phyloP scores from a whole-genome alignment of 768 basidiomycete species.

The Gautieria morchelliformis region DNA sequence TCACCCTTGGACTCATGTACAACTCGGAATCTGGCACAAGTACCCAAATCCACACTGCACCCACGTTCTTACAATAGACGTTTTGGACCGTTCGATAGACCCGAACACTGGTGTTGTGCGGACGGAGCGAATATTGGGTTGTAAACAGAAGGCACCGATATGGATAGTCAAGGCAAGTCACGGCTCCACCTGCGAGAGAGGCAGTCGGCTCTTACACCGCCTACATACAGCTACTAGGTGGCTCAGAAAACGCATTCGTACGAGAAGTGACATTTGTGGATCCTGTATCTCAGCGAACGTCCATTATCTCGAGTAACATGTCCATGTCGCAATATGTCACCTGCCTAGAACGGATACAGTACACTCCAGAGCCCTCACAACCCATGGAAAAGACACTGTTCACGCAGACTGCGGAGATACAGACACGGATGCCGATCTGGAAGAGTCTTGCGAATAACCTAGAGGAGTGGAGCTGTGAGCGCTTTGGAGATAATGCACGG shows the following conservation, averaged over 20 bases:
- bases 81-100: slow-evolving; percentile 76
- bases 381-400: slow-evolving; percentile 53
- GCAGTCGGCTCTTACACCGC: background rate
- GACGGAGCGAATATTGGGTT: slow-evolving; percentile 83
- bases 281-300: slow-evolving; percentile 68
- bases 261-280: slow-evolving; percentile 92
- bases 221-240: slow-evolving; percentile 65
- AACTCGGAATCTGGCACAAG: slow-evolving; percentile 91
- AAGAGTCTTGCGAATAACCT: slow-evolving; percentile 71
- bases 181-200: background rate
- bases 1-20: slow-evolving; percentile 85
- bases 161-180: slow-evolving; percentile 86
- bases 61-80: slow-evolving; percentile 82
- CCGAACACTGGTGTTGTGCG: slow-evolving; percentile 79
- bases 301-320: slow-evolving; percentile 87
- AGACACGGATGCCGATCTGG: slow-evolving; percentile 75
- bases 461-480: slow-evolving; percentile 77
- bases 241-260: slow-evolving; percentile 89
- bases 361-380: slow-evolving; percentile 51
- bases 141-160: slow-evolving; percentile 82
- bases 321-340: slow-evolving; percentile 91
- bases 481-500: slow-evolving; percentile 89
- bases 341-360: slow-evolving; percentile 84
- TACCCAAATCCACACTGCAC: slow-evolving; percentile 91
- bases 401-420: slow-evolving; percentile 85